Conservation (phyloP, 495 filamentous ascomycete genomes). For the Penicillium antarcticum region DNA sequence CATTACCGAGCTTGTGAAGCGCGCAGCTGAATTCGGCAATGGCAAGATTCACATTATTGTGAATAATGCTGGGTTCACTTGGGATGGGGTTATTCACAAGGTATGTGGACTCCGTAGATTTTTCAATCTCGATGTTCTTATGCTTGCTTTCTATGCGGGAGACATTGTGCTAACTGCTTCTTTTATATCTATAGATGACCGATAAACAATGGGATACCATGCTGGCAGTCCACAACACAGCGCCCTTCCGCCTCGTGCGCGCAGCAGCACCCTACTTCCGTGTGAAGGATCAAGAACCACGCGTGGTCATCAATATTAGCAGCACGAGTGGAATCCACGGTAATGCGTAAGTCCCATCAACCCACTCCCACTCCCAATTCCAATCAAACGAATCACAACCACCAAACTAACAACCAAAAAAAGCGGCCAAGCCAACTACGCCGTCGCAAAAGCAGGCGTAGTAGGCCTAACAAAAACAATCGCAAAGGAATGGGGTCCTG, state of each 20-base stretch:
- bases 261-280: slow-evolving; percentile 82
- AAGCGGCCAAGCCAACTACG: slow-evolving; percentile 79
- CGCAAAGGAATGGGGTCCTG: slow-evolving; percentile 88
- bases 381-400: no score
- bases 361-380: no score
- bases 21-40: slow-evolving; percentile 71
- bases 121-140: not conserved
- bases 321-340: slow-evolving; percentile 77
- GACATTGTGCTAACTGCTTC: no score
- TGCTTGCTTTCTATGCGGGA: not conserved
- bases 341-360: slow-evolving; percentile 56
- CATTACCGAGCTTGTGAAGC: slow-evolving; percentile 65
- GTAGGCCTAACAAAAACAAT: slow-evolving; percentile 79
- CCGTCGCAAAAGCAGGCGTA: slow-evolving; percentile 77
- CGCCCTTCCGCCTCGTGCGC: slow-evolving; percentile 77
- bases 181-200: slow-evolving; percentile 54
- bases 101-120: slow-evolving; percentile 25
- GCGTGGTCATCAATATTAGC: slow-evolving; percentile 78
- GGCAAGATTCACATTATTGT: slow-evolving; percentile 88
- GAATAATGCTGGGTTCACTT: slow-evolving; percentile 86
- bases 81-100: slow-evolving; percentile 90
- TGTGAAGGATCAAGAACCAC: slow-evolving; percentile 74
- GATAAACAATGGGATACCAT: slow-evolving; percentile 92
- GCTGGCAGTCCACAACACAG: slow-evolving; percentile 73
- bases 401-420: not conserved